Evolutionary conservation across 2,329 filamentous ascomycete genomes (phyloP), one percentile per base, ranked within the genome.

Genomic region (Fusarium beomiforme): DNA sequence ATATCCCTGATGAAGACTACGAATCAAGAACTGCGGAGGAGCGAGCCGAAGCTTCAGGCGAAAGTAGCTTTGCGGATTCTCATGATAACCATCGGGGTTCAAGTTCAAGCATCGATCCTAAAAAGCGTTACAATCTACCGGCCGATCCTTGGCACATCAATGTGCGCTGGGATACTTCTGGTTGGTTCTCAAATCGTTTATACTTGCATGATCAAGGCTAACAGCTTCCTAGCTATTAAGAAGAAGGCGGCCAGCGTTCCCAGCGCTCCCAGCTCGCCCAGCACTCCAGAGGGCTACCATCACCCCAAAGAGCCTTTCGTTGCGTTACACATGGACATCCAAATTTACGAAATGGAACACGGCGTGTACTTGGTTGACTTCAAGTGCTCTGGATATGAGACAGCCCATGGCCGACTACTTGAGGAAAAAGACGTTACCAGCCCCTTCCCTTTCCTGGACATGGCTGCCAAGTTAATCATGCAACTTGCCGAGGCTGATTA

Each of bases 361-460:
- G 92, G 93, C 59, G 95, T 96, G 72, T 98, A 95, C 81, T 91
- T 99, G 69, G 96, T 99, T 51, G 96, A 99, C 80, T 99, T 99
- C 86, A 98, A 98, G 80, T 98, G 95, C 80, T 95, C 96, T 17
- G 96, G 96, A 23, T 99, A 99, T 82, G 96, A 99, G 83, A 93
- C 88, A 49, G 78, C 85, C 16, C 86, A 96, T 59, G 91, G 95
- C 51, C 89, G 91, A 72, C 84, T 92, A 54, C 84, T 94, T 54
- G 94, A 96, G 76, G 94, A 98, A 83, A 98, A 98, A 87, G 93
- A 97, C 77, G 94, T 97, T 70, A 95, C 94, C 46, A 97, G 93
- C 79, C 94, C 96, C 31, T 98, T 97, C 81, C 95, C 96, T 7
- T 98, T 98, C 83, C 86, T 98, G 77, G 95, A 98, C 82, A 92